phyloP scores from a whole-genome alignment of 2,329 filamentous ascomycete genomes.

The Tolypocladium cylindrosporum region DNA sequence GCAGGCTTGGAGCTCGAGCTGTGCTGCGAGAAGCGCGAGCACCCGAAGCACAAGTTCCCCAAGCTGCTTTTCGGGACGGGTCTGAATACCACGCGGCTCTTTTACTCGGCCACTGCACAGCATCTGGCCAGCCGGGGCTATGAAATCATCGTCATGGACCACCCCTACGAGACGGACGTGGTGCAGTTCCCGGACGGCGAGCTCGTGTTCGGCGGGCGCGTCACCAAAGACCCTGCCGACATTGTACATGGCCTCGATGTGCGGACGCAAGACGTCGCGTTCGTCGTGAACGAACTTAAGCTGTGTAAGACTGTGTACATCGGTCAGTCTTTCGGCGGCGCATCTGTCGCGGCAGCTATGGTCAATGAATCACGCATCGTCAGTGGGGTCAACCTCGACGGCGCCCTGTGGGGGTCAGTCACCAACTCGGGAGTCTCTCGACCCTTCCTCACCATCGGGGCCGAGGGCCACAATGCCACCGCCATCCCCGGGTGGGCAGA shows the following conservation, averaged over 20 bases:
- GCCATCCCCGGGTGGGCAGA: conserved; percentile 13
- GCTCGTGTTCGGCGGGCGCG: conserved; percentile 13
- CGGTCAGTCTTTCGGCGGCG: conserved; percentile 23
- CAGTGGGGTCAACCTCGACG: conserved; percentile 27
- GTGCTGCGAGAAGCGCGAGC: conserved; percentile 8
- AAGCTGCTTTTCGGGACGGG: conserved; percentile 7
- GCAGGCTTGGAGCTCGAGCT: conserved; percentile 10
- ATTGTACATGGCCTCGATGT: conserved; percentile 10
- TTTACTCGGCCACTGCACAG: conserved; percentile 29
- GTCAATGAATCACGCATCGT: conserved; percentile 17
- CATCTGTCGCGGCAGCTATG: conserved; percentile 20
- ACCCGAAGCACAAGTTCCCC: background rate
- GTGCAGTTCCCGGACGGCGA: conserved; percentile 27
- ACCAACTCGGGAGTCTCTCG: conserved; percentile 12
- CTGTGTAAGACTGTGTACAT: conserved; percentile 15
- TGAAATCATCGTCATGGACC: conserved; percentile 32
- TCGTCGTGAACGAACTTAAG: conserved; percentile 17
- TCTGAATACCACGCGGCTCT: conserved; percentile 15
- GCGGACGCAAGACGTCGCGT: conserved; percentile 15
- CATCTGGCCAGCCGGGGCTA: conserved; percentile 29
- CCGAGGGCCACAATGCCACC: conserved; percentile 14
- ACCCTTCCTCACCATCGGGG: conserved; percentile 21
- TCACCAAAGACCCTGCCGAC: conserved; percentile 7
- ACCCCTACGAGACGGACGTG: conserved; percentile 30
- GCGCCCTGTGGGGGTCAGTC: conserved; percentile 17